Percentiles rank a stretch among this genome's conserved stretches.
Evolutionary conservation across 768 basidiomycete genomes (phyloP).

Genomic region (Serendipita sp.): DNA sequence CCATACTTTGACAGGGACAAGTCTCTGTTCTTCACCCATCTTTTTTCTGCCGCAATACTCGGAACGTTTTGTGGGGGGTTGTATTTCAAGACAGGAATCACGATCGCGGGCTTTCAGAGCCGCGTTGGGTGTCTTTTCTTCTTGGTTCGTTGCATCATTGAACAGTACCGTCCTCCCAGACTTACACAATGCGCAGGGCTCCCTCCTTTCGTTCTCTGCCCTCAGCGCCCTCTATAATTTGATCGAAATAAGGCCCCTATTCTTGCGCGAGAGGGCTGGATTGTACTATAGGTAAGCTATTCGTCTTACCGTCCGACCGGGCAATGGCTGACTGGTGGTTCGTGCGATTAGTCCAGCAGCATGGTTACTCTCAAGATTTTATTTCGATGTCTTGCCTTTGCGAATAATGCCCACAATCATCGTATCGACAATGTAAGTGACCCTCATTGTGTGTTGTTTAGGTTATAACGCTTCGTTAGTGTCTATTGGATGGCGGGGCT

Average conservation of each 20-base stretch:
- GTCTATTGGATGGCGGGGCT: slow-evolving; percentile 97
- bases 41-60: slow-evolving; percentile 48
- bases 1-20: slow-evolving; percentile 44
- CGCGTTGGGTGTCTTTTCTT: slow-evolving; percentile 93
- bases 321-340: slow-evolving; percentile 1
- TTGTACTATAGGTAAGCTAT: slow-evolving; percentile 60
- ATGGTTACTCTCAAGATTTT: slow-evolving; percentile 76
- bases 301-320: background rate
- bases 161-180: background rate
- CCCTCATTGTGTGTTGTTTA: background rate
- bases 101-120: slow-evolving; percentile 87
- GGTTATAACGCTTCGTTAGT: slow-evolving; percentile 23
- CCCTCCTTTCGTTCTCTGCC: slow-evolving; percentile 80
- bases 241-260: slow-evolving; percentile 67
- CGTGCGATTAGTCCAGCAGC: slow-evolving; percentile 48
- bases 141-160: slow-evolving; percentile 32
- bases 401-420: slow-evolving; percentile 80
- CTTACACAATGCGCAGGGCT: slow-evolving; percentile 36
- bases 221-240: slow-evolving; percentile 84
- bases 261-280: slow-evolving; percentile 77
- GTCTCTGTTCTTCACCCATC: slow-evolving; percentile 66
- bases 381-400: slow-evolving; percentile 82
- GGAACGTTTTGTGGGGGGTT: slow-evolving; percentile 84
- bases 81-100: slow-evolving; percentile 64
- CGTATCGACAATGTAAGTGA: slow-evolving; percentile 61